These are phyloP conservation scores for Podochytrium sp. DNA, from an alignment of 192 early-diverging fungal genomes.

Conservation along the genomic window DNA sequence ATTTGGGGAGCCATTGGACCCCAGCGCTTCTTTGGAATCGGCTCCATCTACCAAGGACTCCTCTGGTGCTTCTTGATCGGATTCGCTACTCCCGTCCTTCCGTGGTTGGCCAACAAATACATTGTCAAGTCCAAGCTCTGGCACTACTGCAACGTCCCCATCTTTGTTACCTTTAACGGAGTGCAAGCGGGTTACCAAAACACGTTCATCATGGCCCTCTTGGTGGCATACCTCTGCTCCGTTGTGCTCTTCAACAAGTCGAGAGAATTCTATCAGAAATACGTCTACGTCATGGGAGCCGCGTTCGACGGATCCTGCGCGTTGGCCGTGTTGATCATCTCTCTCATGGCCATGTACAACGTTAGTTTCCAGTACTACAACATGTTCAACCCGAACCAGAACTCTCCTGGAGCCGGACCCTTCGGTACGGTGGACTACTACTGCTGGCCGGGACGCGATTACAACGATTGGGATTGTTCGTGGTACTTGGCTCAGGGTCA, in stretches of 20 bases:
- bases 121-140: slow-evolving; percentile 38
- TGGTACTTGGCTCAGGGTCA: background rate
- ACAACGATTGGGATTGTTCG: background rate
- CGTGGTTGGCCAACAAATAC: slow-evolving; percentile 36
- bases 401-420: too few relatives aligned
- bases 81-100: slow-evolving; percentile 37
- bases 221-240: slow-evolving; percentile 58
- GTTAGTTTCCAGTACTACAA: background rate
- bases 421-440: background rate
- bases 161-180: slow-evolving; percentile 13
- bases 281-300: slow-evolving; percentile 58
- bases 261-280: slow-evolving; percentile 46
- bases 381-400: background rate
- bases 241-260: slow-evolving; percentile 45
- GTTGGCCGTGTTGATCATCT: background rate
- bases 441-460: background rate
- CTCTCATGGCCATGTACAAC: background rate
- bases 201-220: slow-evolving; percentile 17
- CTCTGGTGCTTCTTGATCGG: slow-evolving; percentile 40
- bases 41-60: slow-evolving; percentile 34
- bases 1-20: slow-evolving; percentile 82
- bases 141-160: slow-evolving; percentile 29
- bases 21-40: slow-evolving; percentile 58
- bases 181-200: slow-evolving; percentile 29
- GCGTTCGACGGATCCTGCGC: slow-evolving; percentile 50